Base-by-base conservation (phyloP, 2,329 filamentous ascomycete species). In the Hawksworthiomyces lignivorus region DNA sequence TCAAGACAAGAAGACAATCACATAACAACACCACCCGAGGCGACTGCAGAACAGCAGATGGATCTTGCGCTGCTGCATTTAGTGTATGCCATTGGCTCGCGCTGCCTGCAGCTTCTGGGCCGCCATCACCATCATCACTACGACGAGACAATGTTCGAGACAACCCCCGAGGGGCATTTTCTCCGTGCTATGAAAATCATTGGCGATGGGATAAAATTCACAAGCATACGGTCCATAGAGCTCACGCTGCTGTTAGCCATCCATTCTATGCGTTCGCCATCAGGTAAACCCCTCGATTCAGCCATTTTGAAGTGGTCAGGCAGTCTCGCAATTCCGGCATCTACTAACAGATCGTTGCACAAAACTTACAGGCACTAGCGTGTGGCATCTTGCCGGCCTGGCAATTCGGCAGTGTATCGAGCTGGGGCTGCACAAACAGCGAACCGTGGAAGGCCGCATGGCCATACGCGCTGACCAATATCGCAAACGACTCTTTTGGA, bases 261-360 rank as follows among this genome's bases (percentile, higher is more conserved):
- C n/a, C 41, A 47, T 29, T 44, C 37, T 9, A 44, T 47, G 45
- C 33, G 45, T 9, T 38, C 45, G 7, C 45, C 45, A 3, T 41
- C 41, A 3, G 45, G 42, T 2, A 24, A n/a, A 17, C n/a, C 15
- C 19, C 30, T 18, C 2, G 30, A 7, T 32, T 8, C 30, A 7
- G 17, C 5, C 7, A 9, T 18, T 32, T 9, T n/a, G n/a, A n/a
- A n/a, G n/a, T n/a, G n/a, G n/a, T n/a, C n/a, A n/a, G n/a, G n/a
- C n/a, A n/a, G n/a, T n/a, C n/a, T n/a, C n/a, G n/a, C n/a, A n/a
- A n/a, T n/a, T n/a, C n/a, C n/a, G n/a, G 32, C 19, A 20, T 21
- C 10, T 35, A 15, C 17, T 14, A 7, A 21, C 8, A 22, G 3
- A 18, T 17, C 3, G n/a, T 19, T 8, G 20, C 20, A 12, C n/a